phyloP scores from a whole-genome alignment of 1,284 basidiomycete genomes.

The Trichosporon sp. region DNA sequence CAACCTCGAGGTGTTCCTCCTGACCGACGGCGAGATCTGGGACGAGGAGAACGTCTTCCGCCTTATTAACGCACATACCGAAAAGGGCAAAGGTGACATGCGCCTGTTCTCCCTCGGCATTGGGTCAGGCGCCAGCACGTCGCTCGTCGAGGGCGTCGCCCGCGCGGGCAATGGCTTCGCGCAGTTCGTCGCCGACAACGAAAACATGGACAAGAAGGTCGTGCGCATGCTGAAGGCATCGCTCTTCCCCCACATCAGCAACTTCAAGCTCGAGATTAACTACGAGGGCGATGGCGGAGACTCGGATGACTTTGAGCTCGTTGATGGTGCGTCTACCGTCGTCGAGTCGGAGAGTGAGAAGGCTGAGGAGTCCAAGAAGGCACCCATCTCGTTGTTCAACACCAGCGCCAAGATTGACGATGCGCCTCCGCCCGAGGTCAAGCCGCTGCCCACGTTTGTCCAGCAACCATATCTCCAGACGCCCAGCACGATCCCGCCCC shows the following conservation, averaged over 20 bases:
- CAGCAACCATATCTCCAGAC: constrained; percentile 57
- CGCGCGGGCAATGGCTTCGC: constrained; percentile 28
- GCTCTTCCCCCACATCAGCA: constrained; percentile 28
- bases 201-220: constrained; percentile 33
- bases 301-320: constrained; percentile 32
- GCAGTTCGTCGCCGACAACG: constrained; percentile 24
- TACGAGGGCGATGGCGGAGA: constrained; percentile 15
- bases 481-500: constrained; percentile 23
- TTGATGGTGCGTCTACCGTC: constrained; percentile 22
- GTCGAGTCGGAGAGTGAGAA: background rate
- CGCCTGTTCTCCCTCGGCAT: constrained; percentile 42
- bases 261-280: constrained; percentile 28
- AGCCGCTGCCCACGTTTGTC: constrained; percentile 55
- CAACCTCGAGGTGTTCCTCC: constrained; percentile 39
- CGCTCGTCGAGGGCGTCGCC: constrained; percentile 30
- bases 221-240: constrained; percentile 31
- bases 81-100: constrained; percentile 26
- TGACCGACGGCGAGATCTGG: constrained; percentile 46
- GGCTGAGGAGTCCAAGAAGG: constrained; percentile 33
- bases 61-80: constrained; percentile 22
- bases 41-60: constrained; percentile 29
- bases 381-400: constrained; percentile 44
- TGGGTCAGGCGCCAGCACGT: constrained; percentile 29
- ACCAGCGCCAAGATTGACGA: constrained; percentile 12
- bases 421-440: background rate